Percentiles rank a stretch among this genome's conserved stretches.
phyloP scores from a whole-genome alignment of 768 basidiomycete genomes.

The Lentinula boryana region DNA sequence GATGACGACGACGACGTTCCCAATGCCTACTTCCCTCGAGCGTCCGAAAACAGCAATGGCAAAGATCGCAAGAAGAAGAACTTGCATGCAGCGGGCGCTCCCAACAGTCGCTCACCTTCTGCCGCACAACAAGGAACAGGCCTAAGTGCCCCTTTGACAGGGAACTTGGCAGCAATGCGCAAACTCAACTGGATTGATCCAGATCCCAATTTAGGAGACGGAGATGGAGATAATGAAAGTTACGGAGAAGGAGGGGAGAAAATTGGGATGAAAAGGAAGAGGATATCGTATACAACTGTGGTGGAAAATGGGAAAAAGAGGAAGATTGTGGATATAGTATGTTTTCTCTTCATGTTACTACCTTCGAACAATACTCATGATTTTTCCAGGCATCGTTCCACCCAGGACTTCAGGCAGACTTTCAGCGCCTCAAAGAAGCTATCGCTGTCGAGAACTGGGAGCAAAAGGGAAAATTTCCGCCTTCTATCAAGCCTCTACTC shows the following conservation, averaged over 20 bases:
- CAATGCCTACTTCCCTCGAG: not conserved
- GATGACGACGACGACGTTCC: constrained; percentile 26
- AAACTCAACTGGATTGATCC: constrained; percentile 5
- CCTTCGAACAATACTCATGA: not conserved
- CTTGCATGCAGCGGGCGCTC: not conserved
- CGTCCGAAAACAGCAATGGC: constrained; percentile 1
- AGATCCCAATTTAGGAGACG: constrained; percentile 3
- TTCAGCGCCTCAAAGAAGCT: constrained; percentile 55
- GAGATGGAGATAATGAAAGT: not conserved
- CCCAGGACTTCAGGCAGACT: constrained; percentile 54
- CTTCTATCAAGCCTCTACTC: constrained; percentile 66
- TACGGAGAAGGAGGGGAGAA: constrained; percentile 2
- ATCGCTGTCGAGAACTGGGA: constrained; percentile 48
- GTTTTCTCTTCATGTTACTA: constrained; percentile 15
- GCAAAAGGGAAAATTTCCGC: constrained; percentile 89
- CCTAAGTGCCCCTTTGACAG: constrained; percentile 1
- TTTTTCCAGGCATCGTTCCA: constrained; percentile 56
- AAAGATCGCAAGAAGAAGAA: constrained; percentile 2
- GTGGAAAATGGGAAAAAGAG: constrained; percentile 64
- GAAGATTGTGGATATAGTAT: constrained; percentile 61
- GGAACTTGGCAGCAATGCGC: constrained; percentile 3
- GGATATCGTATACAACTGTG: constrained; percentile 43
- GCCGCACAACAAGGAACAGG: not conserved
- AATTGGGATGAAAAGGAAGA: constrained; percentile 17
- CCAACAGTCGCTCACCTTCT: not conserved